Percentiles rank a stretch among this genome's conserved stretches.
Conservation (phyloP, 2,329 filamentous ascomycete genomes). For the Epichloe glyceriae region DNA sequence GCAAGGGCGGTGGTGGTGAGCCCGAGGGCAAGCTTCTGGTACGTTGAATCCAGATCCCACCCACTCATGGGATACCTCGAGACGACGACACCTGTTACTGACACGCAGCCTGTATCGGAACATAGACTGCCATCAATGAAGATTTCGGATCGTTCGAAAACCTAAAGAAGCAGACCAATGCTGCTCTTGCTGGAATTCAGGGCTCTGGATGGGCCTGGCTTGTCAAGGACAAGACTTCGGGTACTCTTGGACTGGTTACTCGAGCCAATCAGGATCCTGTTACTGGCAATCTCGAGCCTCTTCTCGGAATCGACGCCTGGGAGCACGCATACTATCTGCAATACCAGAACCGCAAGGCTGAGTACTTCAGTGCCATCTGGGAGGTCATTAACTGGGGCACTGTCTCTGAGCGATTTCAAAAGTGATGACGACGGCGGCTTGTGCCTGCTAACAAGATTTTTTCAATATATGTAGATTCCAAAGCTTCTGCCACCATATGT, state of each 20-base stretch:
- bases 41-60: conserved; percentile 5
- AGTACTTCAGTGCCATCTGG: conserved; percentile 91
- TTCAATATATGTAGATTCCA: conserved; percentile 1
- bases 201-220: conserved; percentile 90
- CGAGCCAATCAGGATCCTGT: conserved; percentile 85
- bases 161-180: conserved; percentile 54
- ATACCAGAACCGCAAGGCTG: conserved; percentile 93
- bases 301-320: conserved; percentile 88
- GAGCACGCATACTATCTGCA: conserved; percentile 94
- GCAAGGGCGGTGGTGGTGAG: conserved; percentile 48
- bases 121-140: conserved; percentile 43
- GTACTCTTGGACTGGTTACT: conserved; percentile 51
- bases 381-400: conserved; percentile 94
- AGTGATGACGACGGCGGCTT: conserved; percentile 19
- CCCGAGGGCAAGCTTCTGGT: conserved; percentile 48
- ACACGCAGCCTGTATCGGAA: background rate
- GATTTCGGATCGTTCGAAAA: conserved; percentile 54
- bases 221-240: conserved; percentile 54
- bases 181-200: conserved; percentile 61
- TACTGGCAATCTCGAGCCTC: conserved; percentile 65
- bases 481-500: conserved; percentile 1
- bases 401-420: conserved; percentile 61
- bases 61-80: conserved; percentile 12
- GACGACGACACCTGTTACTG: conserved; percentile 23
- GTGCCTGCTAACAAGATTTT: background rate